Conservation (phyloP, 176 grass and related monocot species). For the Saccharum spontaneum region DNA sequence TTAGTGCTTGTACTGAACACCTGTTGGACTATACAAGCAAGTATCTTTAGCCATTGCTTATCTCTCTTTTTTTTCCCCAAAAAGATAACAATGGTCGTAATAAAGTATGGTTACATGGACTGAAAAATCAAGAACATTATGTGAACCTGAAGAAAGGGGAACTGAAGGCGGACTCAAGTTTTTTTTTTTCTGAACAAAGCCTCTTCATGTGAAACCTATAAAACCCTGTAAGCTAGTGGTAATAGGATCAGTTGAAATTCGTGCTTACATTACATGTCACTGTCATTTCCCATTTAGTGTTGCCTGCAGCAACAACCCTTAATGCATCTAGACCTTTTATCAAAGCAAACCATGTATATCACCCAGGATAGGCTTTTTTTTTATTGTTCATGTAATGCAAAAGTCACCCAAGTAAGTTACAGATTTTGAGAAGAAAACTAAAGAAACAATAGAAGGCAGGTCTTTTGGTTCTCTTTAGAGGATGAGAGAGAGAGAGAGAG, state of each 20-base stretch:
- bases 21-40: neutral
- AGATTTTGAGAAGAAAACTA: neutral
- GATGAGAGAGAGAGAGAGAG: neutral
- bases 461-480: neutral
- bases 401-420: neutral
- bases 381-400: neutral
- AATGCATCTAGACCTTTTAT: neutral
- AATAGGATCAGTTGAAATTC: neutral
- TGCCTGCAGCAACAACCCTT: neutral
- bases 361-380: neutral
- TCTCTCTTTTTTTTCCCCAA: neutral
- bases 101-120: neutral
- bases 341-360: neutral
- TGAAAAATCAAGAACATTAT: neutral
- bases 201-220: neutral
- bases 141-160: neutral
- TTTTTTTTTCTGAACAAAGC: neutral
- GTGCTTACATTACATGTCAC: neutral
- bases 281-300: neutral
- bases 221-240: neutral
- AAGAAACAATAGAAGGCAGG: neutral
- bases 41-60: neutral
- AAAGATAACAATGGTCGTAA: neutral
- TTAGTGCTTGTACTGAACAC: neutral
- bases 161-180: neutral